Base-by-base conservation (phyloP, 202 grass and related monocot genomes). In the Elaeis oleifera region DNA sequence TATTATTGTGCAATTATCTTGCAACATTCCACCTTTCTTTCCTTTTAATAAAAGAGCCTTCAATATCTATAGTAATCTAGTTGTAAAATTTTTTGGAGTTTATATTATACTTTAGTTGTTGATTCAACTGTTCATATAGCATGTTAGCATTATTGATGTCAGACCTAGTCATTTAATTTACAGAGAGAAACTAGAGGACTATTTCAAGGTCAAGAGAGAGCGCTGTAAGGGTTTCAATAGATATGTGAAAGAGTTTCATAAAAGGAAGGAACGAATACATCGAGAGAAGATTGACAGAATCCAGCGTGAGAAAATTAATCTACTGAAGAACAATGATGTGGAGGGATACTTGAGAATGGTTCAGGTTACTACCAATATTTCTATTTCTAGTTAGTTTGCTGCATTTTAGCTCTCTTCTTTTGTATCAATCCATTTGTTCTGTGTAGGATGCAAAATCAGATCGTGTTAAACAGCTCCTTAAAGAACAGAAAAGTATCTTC, bases 271-370 rank as follows among this genome's bases (percentile, higher is more conserved):
- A 63, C 73, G 94, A 22, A 85, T 86, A 74, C 85, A 92, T 76
- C 73, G 83, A 36, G 94, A 99, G 88, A 99, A 86, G 78, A 61
- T 99, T 75, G 94, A 99, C 68, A 87, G 94, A 58, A 99, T 99
- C 66, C 94, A 94, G 62, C 61, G 94, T 18, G 94, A 99, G 75
- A 99, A 99, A 74, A 99, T 99, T 71, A 99, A 94, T 73, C 75
- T 99, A 58, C 82, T 99, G 51, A 99, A 99, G 88, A 99, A 99
- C 56, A 99, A 99, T 76, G 94, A 99, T 39, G 94, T 99, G 56
- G 94, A 99, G 74, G 94, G 94, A 70, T 99, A 99, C 82, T 79
- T 99, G 78, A 86, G 94, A 65, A 99, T 99, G 94, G 94, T 99
- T 67, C 58, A 99, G 88, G 94, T 87, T 49, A 79, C 16, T 73